Base-by-base conservation (phyloP, 306 rosid species). In the Ceratonia siliqua region DNA sequence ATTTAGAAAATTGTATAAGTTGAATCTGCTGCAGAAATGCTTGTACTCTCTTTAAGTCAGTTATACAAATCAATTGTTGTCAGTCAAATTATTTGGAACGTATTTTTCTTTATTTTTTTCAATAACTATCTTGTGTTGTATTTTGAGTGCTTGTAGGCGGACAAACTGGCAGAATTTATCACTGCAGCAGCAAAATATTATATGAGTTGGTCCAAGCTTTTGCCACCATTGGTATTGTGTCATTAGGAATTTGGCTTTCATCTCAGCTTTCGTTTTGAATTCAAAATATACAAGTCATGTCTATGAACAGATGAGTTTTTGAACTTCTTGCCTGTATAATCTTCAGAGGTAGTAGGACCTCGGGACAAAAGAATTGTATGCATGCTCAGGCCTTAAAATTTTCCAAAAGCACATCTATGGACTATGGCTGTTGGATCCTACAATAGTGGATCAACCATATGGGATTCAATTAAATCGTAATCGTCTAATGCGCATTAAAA, bases 191-290 rank as follows among this genome's bases (percentile, higher is more conserved):
- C 85, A 85, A 65, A 91, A 87, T 72, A 15, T 84, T 8, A 56
- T 70, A 78, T 21, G 97, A 91, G 81, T 49, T 89, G 36, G 92
- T 82, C 14, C 97, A 91, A 82, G 97, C 94, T 81, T 62, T 92
- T 49, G 96, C 85, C 25, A 92, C 98, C 3, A 53, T 90, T 41
- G 92, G 91, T 18, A 69, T 92, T 58, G 94, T 92, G 78, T 84
- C 85, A 18, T 48, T 92, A 39, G 98, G 96, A 78, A 78, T 92
- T 82, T 92, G 98, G 98, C 85, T 90, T 81, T 74, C 91, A 30
- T 87, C 89, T 15, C 87, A 75, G 84, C 69, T 92, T 62, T 78
- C 87, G 21, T 82, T 82, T 41, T 84, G 79, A 86, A 83, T 55
- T 79, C 45, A 67, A 66, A 78, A 71, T 45, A 24, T 73, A 79